phyloP scores from a whole-genome alignment of 2,329 filamentous ascomycete species.

The Aspergillus glaucus region DNA sequence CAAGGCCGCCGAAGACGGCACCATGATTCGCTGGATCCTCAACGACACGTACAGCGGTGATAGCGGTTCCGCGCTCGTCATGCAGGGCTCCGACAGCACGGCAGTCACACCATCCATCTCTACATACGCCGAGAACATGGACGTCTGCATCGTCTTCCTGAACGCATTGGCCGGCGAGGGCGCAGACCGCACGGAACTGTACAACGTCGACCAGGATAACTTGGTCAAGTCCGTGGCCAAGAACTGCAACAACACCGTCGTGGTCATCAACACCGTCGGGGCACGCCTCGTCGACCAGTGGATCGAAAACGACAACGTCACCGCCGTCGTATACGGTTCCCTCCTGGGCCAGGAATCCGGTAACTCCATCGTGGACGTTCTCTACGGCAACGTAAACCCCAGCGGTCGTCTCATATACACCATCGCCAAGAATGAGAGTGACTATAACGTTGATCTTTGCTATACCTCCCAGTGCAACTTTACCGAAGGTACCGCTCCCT shows the following conservation, averaged over 20 bases:
- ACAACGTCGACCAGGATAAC: constrained; percentile 61
- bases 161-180: constrained; percentile 77
- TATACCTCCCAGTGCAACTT: constrained; percentile 34
- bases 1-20: constrained; percentile 10
- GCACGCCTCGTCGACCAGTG: constrained; percentile 17
- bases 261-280: constrained; percentile 60
- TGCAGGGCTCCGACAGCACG: constrained; percentile 7
- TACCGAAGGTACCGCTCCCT: constrained; percentile 26
- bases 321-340: constrained; percentile 58
- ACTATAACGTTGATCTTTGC: constrained; percentile 36
- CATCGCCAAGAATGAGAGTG: constrained; percentile 48
- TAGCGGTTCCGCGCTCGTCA: constrained; percentile 5
- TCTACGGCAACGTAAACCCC: constrained; percentile 40
- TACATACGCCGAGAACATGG: constrained; percentile 21
- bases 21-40: constrained; percentile 14
- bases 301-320: constrained; percentile 59
- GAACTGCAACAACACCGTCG: constrained; percentile 56
- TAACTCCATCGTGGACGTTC: constrained; percentile 40
- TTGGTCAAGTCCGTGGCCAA: constrained; percentile 51
- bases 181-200: constrained; percentile 57
- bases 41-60: constrained; percentile 11
- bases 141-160: constrained; percentile 67
- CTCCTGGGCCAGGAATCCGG: constrained; percentile 53
- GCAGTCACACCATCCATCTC: constrained; percentile 3
- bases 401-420: constrained; percentile 59